Conservation (phyloP, 2,329 filamentous ascomycete genomes). For the Ophiostoma angusticollis region DNA sequence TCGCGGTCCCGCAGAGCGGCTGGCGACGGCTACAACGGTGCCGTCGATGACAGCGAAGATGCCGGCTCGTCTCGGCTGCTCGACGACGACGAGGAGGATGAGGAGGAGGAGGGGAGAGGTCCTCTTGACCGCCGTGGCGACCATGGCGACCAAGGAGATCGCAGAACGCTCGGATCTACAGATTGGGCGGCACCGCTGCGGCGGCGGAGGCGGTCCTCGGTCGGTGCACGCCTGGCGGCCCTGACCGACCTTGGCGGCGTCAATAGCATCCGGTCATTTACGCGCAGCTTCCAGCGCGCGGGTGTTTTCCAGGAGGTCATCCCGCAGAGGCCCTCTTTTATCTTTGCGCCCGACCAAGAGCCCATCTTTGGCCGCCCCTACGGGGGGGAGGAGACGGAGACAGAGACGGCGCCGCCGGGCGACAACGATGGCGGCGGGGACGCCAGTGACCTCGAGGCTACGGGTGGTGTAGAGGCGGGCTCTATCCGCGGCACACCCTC, state of each 20-base stretch:
- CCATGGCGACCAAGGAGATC: too few species aligned
- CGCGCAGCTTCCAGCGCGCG: slow-evolving; percentile 82
- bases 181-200: too few species aligned
- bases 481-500: slow-evolving; percentile 14
- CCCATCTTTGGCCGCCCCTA: slow-evolving; percentile 23
- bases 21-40: background rate
- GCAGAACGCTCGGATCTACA: too few species aligned
- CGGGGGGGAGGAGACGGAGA: slow-evolving; percentile 14
- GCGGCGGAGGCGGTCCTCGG: slow-evolving; percentile 24
- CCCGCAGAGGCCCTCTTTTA: slow-evolving; percentile 63
- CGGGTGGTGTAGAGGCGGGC: too few species aligned
- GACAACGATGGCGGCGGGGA: slow-evolving; percentile 30
- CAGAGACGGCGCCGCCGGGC: too few species aligned
- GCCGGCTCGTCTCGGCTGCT: slow-evolving; percentile 5
- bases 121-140: too few species aligned
- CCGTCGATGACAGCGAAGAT: slow-evolving; percentile 1
- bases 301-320: slow-evolving; percentile 81
- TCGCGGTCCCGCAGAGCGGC: background rate
- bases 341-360: slow-evolving; percentile 46
- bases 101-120: slow-evolving; percentile 1
- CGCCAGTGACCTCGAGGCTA: too few species aligned
- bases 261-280: slow-evolving; percentile 90
- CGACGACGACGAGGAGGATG: slow-evolving; percentile 2
- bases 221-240: slow-evolving; percentile 42
- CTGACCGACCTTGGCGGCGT: slow-evolving; percentile 69